Evolutionary conservation across 192 early-diverging fungal species (phyloP).

Genomic region (Coemansia sp.): DNA sequence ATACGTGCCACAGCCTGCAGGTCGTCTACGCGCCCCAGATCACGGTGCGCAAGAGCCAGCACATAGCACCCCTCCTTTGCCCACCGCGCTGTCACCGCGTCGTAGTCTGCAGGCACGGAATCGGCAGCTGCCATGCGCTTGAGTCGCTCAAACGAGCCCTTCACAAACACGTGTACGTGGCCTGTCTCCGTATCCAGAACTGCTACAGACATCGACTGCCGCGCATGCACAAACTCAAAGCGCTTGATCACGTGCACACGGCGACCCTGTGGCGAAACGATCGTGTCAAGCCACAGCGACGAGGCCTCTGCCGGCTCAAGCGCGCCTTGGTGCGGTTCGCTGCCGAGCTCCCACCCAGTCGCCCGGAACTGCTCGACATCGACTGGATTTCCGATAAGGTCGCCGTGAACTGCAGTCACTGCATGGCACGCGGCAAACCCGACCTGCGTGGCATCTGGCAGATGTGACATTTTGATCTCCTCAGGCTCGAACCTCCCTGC

Average conservation of each 20-base stretch:
- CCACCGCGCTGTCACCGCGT: constrained; percentile 56
- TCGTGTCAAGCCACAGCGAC: constrained; percentile 57
- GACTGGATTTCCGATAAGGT: constrained; percentile 71
- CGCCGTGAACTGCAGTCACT: constrained; percentile 58
- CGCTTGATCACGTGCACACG: constrained; percentile 62
- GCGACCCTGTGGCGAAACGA: constrained; percentile 34
- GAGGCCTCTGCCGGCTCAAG: neutral
- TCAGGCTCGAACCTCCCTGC: constrained; percentile 17
- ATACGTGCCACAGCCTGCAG: constrained; percentile 36
- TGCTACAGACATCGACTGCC: constrained; percentile 71
- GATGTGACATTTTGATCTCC: constrained; percentile 21
- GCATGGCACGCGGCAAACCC: constrained; percentile 68
- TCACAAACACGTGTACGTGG: constrained; percentile 66
- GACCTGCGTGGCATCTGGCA: constrained; percentile 32
- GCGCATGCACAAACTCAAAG: constrained; percentile 77
- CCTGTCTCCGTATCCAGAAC: constrained; percentile 59
- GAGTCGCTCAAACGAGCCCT: constrained; percentile 80
- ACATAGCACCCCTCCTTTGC: constrained; percentile 79
- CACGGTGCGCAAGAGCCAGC: constrained; percentile 66
- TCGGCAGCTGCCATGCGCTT: constrained; percentile 48
- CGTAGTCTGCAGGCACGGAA: constrained; percentile 61
- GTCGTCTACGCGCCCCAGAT: constrained; percentile 57
- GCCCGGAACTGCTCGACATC: constrained; percentile 77
- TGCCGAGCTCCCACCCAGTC: constrained; percentile 55
- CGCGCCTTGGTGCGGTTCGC: constrained; percentile 1